phyloP scores from a whole-genome alignment of 768 basidiomycete genomes.

The Rhodotorula graminis region DNA sequence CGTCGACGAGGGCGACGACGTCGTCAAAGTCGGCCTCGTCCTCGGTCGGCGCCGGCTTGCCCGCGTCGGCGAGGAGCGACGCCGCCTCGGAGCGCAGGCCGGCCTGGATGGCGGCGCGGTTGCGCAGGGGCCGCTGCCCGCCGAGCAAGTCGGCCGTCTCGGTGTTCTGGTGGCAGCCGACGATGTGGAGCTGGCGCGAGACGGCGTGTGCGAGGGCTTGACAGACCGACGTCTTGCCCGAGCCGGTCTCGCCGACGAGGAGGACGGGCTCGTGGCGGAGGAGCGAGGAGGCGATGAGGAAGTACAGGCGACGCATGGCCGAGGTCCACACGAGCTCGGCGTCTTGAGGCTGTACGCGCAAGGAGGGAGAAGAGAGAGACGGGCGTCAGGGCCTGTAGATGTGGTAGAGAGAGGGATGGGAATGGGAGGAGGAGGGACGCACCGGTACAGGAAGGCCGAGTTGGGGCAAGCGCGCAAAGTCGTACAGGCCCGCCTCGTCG shows the following conservation, averaged over 20 bases:
- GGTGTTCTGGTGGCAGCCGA: slow-evolving; percentile 97
- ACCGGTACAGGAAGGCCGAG: slow-evolving; percentile 38
- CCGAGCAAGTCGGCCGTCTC: slow-evolving; percentile 97
- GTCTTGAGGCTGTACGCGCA: slow-evolving; percentile 3
- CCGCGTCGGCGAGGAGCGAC: background rate
- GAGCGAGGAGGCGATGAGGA: slow-evolving; percentile 75
- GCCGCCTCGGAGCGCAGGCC: slow-evolving; percentile 47
- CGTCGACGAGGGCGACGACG: slow-evolving; percentile 31
- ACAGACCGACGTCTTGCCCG: slow-evolving; percentile 95
- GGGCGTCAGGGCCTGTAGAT: background rate
- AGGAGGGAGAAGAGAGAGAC: too few species aligned
- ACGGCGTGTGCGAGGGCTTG: slow-evolving; percentile 73
- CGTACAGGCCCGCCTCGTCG: slow-evolving; percentile 66
- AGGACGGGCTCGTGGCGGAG: slow-evolving; percentile 89
- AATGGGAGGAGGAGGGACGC: slow-evolving; percentile 19
- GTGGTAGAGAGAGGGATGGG: background rate
- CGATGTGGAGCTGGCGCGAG: slow-evolving; percentile 59
- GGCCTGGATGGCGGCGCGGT: slow-evolving; percentile 58
- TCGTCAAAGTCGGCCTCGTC: slow-evolving; percentile 32
- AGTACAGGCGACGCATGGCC: slow-evolving; percentile 85
- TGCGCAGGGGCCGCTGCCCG: slow-evolving; percentile 80
- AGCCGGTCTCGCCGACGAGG: slow-evolving; percentile 93
- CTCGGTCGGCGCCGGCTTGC: background rate
- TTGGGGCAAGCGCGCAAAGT: slow-evolving; percentile 37
- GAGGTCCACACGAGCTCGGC: slow-evolving; percentile 74